phyloP scores from a whole-genome alignment of 257 asterid genomes.

The Plantago ovata region DNA sequence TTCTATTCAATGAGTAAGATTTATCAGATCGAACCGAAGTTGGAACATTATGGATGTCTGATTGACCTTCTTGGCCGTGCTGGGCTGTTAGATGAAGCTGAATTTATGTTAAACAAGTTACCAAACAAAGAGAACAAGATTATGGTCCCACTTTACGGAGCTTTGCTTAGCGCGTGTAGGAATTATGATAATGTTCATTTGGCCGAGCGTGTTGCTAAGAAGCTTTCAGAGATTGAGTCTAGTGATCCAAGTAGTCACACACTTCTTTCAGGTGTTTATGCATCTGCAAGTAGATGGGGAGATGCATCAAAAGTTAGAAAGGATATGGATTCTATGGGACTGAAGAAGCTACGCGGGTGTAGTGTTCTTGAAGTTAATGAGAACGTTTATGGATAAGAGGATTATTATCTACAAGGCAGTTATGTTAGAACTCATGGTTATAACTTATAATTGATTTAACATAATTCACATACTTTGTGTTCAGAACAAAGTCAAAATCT shows the following conservation, averaged over 20 bases:
- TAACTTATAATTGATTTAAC: no score
- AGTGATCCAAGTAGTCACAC: slow-evolving; percentile 56
- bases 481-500: no score
- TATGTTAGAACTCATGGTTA: no score
- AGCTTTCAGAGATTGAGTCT: slow-evolving; percentile 44
- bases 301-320: slow-evolving; percentile 50
- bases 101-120: slow-evolving; percentile 38
- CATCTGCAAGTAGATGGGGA: slow-evolving; percentile 77
- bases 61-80: slow-evolving; percentile 84
- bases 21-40: slow-evolving; percentile 57
- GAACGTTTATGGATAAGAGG: neutral
- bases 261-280: slow-evolving; percentile 66
- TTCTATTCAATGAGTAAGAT: slow-evolving; percentile 53
- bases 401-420: neutral
- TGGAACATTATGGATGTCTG: slow-evolving; percentile 79
- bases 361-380: slow-evolving; percentile 59
- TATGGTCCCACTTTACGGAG: slow-evolving; percentile 56
- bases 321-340: slow-evolving; percentile 37
- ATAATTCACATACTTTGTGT: no score
- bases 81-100: slow-evolving; percentile 76
- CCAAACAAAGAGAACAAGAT: slow-evolving; percentile 35
- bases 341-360: slow-evolving; percentile 70
- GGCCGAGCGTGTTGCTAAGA: slow-evolving; percentile 67
- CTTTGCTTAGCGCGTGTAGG: slow-evolving; percentile 86
- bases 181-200: slow-evolving; percentile 53